phyloP scores from a whole-genome alignment of 257 asterid genomes.

The Osmanthus fragrans region DNA sequence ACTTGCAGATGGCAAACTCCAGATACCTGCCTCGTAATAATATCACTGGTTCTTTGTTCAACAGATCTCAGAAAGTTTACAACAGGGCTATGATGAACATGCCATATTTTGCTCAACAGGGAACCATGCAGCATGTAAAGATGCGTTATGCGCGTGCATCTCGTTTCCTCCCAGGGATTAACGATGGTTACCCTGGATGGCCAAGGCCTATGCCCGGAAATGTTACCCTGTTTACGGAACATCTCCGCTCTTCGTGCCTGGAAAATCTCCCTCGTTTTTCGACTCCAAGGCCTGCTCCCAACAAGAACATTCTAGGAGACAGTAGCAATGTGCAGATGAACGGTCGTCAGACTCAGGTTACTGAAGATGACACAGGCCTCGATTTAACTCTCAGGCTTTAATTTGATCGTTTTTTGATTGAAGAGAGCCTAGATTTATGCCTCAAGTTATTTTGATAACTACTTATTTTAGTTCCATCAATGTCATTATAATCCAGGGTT shows the following conservation, averaged over 20 bases:
- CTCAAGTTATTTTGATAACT: not conserved
- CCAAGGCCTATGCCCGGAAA: not conserved
- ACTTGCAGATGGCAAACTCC: not conserved
- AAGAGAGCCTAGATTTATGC: not conserved
- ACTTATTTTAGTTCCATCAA: not conserved
- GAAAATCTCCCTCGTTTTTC: not conserved
- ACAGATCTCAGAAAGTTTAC: slow-evolving; percentile 2
- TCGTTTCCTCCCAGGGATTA: not conserved
- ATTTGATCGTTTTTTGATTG: not conserved
- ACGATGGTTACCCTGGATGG: not conserved
- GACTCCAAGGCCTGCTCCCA: not conserved
- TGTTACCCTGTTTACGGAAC: not conserved
- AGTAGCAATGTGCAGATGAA: not conserved
- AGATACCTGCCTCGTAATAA: not conserved
- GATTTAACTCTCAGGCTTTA: slow-evolving; percentile 1
- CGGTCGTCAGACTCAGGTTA: not conserved
- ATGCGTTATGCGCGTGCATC: not conserved
- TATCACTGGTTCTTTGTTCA: not conserved
- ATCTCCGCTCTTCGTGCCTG: not conserved
- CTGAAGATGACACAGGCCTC: not conserved
- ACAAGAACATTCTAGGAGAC: not conserved
- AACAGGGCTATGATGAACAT: not conserved
- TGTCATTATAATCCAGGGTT: not conserved
- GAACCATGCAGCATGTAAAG: slow-evolving; percentile 1
- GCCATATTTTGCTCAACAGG: not conserved